phyloP scores from a whole-genome alignment of 225 moss, liverwort and hornwort genomes.

The Neckera pumila region DNA sequence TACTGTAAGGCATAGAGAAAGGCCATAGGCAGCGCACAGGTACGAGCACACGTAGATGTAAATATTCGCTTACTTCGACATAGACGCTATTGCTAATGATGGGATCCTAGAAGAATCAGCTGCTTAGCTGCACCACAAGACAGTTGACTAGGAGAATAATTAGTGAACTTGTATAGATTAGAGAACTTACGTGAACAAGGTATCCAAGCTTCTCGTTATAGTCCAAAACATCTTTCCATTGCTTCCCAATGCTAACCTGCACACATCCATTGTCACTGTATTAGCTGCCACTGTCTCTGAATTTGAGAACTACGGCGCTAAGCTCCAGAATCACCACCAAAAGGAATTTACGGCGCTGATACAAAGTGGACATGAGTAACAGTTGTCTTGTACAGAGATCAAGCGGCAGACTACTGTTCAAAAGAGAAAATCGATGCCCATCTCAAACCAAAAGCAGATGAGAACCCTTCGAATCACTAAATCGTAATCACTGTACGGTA shows the following conservation, averaged over 20 bases:
- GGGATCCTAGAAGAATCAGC: neutral
- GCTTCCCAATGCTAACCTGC: constrained; percentile 82
- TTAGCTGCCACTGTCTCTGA: neutral
- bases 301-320: neutral
- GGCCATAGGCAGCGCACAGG: neutral
- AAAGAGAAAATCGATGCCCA: neutral
- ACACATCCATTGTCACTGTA: neutral
- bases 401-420: neutral
- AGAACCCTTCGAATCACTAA: neutral
- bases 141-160: neutral
- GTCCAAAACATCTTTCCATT: constrained; percentile 88
- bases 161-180: neutral
- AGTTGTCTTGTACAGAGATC: neutral
- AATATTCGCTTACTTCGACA: neutral
- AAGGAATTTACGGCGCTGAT: neutral
- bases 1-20: neutral
- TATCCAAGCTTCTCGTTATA: constrained; percentile 72
- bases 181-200: constrained; percentile 50
- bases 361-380: neutral
- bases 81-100: neutral
- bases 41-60: neutral
- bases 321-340: neutral
- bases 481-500: too few species aligned
- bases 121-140: neutral
- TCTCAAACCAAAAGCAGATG: neutral